Evolutionary conservation across 306 rosid species (phyloP).

Genomic region (Carpinus viminea): DNA sequence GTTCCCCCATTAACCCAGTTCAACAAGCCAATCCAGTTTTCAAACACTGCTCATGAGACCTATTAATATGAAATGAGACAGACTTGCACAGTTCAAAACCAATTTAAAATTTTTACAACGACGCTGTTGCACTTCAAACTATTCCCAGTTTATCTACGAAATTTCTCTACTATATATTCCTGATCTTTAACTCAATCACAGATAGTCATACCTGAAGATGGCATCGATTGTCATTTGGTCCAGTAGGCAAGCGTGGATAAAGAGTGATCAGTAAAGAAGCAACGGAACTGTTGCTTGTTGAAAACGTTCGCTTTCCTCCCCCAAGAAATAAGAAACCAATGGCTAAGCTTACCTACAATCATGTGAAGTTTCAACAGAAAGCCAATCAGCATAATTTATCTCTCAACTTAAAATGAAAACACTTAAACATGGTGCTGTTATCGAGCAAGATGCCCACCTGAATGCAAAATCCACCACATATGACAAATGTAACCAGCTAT

Average conservation of each 20-base stretch:
- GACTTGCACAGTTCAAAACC: neutral
- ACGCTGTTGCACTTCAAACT: neutral
- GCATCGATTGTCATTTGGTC: slow-evolving; percentile 93
- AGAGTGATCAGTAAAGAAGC: slow-evolving; percentile 94
- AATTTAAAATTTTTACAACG: neutral
- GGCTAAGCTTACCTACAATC: slow-evolving; percentile 84
- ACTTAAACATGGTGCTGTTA: neutral
- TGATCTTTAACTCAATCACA: neutral
- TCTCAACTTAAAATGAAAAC: neutral
- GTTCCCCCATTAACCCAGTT: neutral
- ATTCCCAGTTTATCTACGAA: neutral
- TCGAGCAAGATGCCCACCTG: neutral
- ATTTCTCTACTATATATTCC: neutral
- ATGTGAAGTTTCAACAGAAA: slow-evolving; percentile 21
- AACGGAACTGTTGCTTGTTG: slow-evolving; percentile 79
- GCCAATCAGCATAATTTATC: neutral
- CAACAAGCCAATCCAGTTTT: neutral
- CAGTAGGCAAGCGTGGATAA: slow-evolving; percentile 93
- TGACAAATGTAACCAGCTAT: neutral
- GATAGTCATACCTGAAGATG: slow-evolving; percentile 83
- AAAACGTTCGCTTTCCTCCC: slow-evolving; percentile 94
- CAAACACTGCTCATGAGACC: neutral
- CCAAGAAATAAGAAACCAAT: slow-evolving; percentile 96
- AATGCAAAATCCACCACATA: neutral
- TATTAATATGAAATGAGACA: neutral